A percentile compares a stretch with the other conserved stretches of the same genome.
phyloP scores from a whole-genome alignment of 345 rosid species.

The Durio zibethinus region DNA sequence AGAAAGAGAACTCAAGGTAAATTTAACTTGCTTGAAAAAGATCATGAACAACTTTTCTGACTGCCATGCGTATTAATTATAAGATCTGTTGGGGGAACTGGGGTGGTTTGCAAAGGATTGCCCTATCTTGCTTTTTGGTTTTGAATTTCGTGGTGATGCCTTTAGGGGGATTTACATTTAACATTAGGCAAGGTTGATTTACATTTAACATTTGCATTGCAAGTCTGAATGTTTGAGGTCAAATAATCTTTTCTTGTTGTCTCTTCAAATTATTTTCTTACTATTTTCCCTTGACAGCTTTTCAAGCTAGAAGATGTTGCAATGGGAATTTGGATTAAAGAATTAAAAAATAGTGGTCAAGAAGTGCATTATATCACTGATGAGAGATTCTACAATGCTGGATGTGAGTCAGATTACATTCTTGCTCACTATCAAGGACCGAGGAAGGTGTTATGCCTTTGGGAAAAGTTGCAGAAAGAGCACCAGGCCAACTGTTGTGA shows the following conservation, averaged over 20 bases:
- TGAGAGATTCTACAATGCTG: slow-evolving; percentile 68
- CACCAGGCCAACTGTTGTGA: slow-evolving; percentile 68
- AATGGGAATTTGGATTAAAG: slow-evolving; percentile 92
- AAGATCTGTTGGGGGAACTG: background rate
- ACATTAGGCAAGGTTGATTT: background rate
- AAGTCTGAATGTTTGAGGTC: background rate
- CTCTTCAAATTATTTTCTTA: background rate
- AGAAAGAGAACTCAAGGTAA: slow-evolving; percentile 63
- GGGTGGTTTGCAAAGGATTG: background rate
- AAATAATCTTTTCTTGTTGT: background rate
- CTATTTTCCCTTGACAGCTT: slow-evolving; percentile 40
- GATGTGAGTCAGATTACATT: slow-evolving; percentile 63
- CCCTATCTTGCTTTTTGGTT: background rate
- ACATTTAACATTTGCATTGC: background rate
- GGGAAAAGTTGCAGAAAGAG: slow-evolving; percentile 84
- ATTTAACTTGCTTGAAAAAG: slow-evolving; percentile 7
- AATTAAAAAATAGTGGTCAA: slow-evolving; percentile 48
- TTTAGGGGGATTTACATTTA: background rate
- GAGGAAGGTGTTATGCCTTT: slow-evolving; percentile 68
- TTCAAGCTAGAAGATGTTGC: slow-evolving; percentile 94
- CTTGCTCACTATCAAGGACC: slow-evolving; percentile 93
- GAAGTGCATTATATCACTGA: slow-evolving; percentile 63
- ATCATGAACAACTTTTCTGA: background rate
- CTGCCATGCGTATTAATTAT: background rate
- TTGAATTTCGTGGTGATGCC: background rate